Evolutionary conservation across 805 yeast genomes (phyloP), one percentile per base, ranked within the genome.

Genomic region (Starmerella tilneyi): DNA sequence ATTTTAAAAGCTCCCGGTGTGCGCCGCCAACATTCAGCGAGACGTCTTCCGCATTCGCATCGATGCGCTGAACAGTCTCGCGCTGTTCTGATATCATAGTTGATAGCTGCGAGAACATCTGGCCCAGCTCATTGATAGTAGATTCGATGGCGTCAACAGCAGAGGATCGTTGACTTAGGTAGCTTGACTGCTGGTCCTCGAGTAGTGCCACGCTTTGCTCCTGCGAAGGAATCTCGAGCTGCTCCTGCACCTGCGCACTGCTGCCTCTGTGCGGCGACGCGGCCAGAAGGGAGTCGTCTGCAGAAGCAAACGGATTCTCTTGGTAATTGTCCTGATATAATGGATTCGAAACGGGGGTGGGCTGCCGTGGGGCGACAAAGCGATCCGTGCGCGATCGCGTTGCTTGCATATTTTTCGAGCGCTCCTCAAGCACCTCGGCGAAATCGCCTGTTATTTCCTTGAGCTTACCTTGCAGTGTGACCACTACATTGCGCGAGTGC

Each of bases 21-120:
- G 98, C 98, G 1, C 97, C 97, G 22, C 74, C 67, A 13, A 92
- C 88, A 61, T 88, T 92, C 60, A 89, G 62, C 56, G 84, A 78
- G 44, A 89, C 85, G 58, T 92, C 97, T 55, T 88, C 96, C 6
- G 94, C 94, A 59, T 92, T 88, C 45, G 79, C 84, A 64, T 92
- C 98, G 52, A 92, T 92, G 59, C 97, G 71, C 63, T 89, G 97
- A 46, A 92, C 89, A 13, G 82, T 83, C 57, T 92, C 98, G 32
- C 97, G 89, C 65, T 92, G 98, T 63, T 92, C 97, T 50, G 84
- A 86, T 7, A 92, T 96, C 97, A 92, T 89, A 1, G 94, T 81
- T 5, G 97, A 95, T 56, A 92, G 71, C 64, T 92, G 98, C 57
- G 84, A 89, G 67, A 92, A 92, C 49, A 92, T 71, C 41, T 83